These are phyloP conservation scores for Flaveria trinervia DNA, from an alignment of 129 eudicot genomes.

Conservation along the genomic window DNA sequence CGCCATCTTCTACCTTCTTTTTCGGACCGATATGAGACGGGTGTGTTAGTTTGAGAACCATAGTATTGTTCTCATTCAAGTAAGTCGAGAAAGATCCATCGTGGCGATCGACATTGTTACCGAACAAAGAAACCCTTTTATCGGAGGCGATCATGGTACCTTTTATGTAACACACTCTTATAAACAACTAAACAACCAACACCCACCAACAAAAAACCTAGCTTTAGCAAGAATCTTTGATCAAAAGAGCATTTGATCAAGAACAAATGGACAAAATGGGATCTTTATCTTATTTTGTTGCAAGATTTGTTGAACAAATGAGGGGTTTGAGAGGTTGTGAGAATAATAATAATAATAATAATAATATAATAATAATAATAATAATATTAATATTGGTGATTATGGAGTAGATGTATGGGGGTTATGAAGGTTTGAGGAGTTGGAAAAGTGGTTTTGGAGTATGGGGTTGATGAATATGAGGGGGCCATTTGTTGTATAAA, in stretches of 20 bases:
- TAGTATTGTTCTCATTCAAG: conserved; percentile 35
- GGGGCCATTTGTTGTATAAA: conserved; percentile 45
- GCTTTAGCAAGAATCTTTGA: conserved; percentile 1
- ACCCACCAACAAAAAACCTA: conserved; percentile 22
- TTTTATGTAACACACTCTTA: too few species aligned
- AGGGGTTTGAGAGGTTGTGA: conserved; percentile 13
- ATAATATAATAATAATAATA: conserved; percentile 11
- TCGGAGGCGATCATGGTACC: conserved; percentile 29
- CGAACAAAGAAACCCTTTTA: conserved; percentile 36
- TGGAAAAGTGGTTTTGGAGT: conserved; percentile 31
- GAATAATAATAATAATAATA: neutral
- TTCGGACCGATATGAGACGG: conserved; percentile 25
- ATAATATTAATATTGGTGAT: neutral
- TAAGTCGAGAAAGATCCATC: conserved; percentile 59
- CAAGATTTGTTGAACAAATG: conserved; percentile 21
- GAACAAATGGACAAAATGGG: conserved; percentile 1
- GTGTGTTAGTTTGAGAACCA: conserved; percentile 43
- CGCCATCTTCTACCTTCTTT: conserved; percentile 54
- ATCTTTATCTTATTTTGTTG: neutral
- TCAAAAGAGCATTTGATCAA: conserved; percentile 17
- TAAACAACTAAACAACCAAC: neutral
- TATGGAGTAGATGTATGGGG: conserved; percentile 10
- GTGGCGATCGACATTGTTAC: conserved; percentile 36
- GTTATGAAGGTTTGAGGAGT: conserved; percentile 25
- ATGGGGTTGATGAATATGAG: conserved; percentile 43